Evolutionary conservation across 345 rosid species (phyloP).

Genomic region (Crucihimalaya himalaica): DNA sequence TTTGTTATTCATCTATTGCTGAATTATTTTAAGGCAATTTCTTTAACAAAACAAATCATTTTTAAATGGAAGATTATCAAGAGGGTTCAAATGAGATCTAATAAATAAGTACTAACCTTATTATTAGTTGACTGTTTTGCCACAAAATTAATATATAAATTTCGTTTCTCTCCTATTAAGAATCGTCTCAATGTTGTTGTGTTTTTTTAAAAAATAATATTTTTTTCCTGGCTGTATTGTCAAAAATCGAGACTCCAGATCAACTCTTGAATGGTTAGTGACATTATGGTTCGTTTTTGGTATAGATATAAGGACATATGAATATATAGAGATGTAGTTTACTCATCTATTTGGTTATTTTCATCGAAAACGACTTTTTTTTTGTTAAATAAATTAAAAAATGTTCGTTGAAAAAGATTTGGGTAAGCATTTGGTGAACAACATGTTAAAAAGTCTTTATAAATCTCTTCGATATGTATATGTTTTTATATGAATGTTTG

Average conservation of each 20-base stretch:
- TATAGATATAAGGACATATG: conserved; percentile 14
- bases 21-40: neutral
- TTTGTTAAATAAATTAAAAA: neutral
- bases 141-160: neutral
- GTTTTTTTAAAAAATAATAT: neutral
- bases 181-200: conserved; percentile 6
- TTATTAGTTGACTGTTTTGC: neutral
- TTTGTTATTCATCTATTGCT: neutral
- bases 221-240: neutral
- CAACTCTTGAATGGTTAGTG: conserved; percentile 27
- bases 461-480: neutral
- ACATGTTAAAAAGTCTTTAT: conserved; percentile 8
- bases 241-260: neutral
- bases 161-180: neutral
- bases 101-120: neutral
- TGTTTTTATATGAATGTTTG: neutral
- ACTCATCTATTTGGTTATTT: conserved; percentile 16
- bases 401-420: neutral
- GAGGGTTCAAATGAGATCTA: neutral
- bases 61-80: neutral
- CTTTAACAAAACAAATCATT: neutral
- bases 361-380: conserved; percentile 7
- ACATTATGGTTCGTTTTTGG: conserved; percentile 24
- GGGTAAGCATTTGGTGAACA: conserved; percentile 35
- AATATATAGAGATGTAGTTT: conserved; percentile 11